These are phyloP conservation scores for Macrolepiota dolichaula DNA, from an alignment of 768 basidiomycete species.

Conservation along the genomic window DNA sequence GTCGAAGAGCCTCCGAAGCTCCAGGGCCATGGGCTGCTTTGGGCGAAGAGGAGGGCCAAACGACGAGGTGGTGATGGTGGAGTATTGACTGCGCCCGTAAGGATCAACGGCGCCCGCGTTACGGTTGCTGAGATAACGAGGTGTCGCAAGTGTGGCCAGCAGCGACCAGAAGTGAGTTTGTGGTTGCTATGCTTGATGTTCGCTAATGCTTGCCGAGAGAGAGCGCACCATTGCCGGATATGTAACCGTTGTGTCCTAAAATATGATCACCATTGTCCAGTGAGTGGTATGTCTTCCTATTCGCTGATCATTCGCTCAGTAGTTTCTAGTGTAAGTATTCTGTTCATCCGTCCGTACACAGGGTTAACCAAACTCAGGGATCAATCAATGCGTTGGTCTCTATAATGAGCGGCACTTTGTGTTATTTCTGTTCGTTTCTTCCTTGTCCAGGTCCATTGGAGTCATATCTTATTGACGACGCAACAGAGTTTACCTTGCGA, in stretches of 20 bases:
- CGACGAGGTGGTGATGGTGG: slow-evolving; percentile 27
- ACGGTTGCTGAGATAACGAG: slow-evolving; percentile 52
- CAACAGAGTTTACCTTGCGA: slow-evolving; percentile 73
- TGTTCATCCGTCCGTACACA: not conserved
- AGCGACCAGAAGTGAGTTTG: slow-evolving; percentile 73
- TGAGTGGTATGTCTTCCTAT: slow-evolving; percentile 37
- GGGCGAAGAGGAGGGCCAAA: slow-evolving; percentile 46
- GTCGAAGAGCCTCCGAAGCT: slow-evolving; percentile 51
- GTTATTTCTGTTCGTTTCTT: slow-evolving; percentile 75
- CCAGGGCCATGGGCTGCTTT: slow-evolving; percentile 41
- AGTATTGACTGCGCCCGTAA: slow-evolving; percentile 16
- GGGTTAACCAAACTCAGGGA: slow-evolving; percentile 51
- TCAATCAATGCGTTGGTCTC: slow-evolving; percentile 96
- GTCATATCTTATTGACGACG: not conserved
- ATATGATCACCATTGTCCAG: slow-evolving; percentile 90
- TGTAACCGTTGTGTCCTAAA: slow-evolving; percentile 89
- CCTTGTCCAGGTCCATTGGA: not conserved
- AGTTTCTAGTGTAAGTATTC: slow-evolving; percentile 24
- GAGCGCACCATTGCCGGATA: slow-evolving; percentile 88
- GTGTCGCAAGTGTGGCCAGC: slow-evolving; percentile 66
- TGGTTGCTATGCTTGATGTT: not conserved
- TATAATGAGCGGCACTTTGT: slow-evolving; percentile 96
- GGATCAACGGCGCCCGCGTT: slow-evolving; percentile 40
- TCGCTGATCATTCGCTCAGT: slow-evolving; percentile 1
- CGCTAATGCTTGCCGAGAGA: slow-evolving; percentile 46